Conservation (phyloP, 768 basidiomycete genomes). For the Suillus occidentalis region DNA sequence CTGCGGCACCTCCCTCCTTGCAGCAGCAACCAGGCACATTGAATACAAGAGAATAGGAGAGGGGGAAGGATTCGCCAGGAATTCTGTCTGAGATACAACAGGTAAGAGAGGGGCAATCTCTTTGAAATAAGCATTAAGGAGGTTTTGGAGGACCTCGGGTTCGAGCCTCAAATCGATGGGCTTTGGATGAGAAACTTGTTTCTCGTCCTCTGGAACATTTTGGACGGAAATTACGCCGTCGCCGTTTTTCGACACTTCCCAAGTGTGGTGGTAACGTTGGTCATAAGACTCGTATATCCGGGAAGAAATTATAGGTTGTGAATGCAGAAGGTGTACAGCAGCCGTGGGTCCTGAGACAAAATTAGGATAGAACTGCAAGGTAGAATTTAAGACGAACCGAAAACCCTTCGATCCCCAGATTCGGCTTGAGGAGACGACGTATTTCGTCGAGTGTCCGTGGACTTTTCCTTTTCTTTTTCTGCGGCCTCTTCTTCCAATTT, state of each 20-base stretch:
- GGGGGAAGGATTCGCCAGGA: conserved; percentile 70
- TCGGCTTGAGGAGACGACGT: conserved; percentile 50
- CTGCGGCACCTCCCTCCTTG: conserved; percentile 80
- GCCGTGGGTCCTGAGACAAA: conserved; percentile 77
- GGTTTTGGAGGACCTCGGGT: conserved; percentile 71
- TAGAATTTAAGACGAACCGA: conserved; percentile 43
- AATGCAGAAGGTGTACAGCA: conserved; percentile 84
- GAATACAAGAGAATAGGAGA: conserved; percentile 87
- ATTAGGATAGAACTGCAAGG: conserved; percentile 21
- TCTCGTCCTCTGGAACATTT: conserved; percentile 59
- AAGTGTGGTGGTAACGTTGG: conserved; percentile 82
- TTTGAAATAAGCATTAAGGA: conserved; percentile 90
- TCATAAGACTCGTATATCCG: conserved; percentile 88
- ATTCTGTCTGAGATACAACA: conserved; percentile 85
- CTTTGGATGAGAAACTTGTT: conserved; percentile 53
- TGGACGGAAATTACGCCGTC: conserved; percentile 87
- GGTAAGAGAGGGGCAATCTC: conserved; percentile 90
- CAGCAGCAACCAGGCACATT: conserved; percentile 90
- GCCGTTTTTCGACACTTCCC: conserved; percentile 80
- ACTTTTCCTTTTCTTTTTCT: conserved; percentile 37
- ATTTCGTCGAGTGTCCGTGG: conserved; percentile 28
- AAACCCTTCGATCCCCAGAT: conserved; percentile 59
- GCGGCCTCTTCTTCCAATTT: conserved; percentile 71
- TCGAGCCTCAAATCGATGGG: conserved; percentile 74
- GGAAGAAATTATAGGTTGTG: conserved; percentile 81